Conservation (phyloP, 73 alveolate species). For the Tetrahymena thermophila region DNA sequence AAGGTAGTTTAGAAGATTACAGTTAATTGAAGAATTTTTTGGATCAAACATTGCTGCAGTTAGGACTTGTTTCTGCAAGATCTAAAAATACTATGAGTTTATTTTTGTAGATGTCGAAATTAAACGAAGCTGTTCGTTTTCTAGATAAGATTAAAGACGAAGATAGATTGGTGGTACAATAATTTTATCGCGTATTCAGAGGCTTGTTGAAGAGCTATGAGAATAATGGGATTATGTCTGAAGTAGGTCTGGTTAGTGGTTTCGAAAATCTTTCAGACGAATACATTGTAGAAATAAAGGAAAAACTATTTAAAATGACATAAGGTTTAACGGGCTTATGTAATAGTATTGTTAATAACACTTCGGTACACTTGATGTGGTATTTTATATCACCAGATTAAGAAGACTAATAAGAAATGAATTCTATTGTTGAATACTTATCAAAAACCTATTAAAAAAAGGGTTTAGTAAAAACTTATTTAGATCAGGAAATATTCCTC, state of each 20-base stretch:
- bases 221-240: neutral
- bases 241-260: neutral
- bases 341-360: neutral
- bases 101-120: neutral
- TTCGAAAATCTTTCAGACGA: neutral
- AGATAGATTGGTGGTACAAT: neutral
- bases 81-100: neutral
- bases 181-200: neutral
- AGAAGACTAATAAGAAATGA: neutral
- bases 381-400: neutral
- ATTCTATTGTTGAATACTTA: neutral
- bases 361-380: neutral
- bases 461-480: neutral
- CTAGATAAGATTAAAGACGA: neutral
- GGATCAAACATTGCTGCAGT: neutral
- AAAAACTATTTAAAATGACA: neutral
- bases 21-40: neutral
- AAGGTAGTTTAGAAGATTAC: neutral
- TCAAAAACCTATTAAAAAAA: neutral
- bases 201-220: neutral
- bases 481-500: neutral
- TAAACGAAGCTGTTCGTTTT: neutral
- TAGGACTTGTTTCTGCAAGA: neutral
- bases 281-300: neutral
- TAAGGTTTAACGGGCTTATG: neutral